Percentiles rank a stretch among this genome's conserved stretches.
Conservation (phyloP, 257 asterid genomes). For the Solanum neorickii region DNA sequence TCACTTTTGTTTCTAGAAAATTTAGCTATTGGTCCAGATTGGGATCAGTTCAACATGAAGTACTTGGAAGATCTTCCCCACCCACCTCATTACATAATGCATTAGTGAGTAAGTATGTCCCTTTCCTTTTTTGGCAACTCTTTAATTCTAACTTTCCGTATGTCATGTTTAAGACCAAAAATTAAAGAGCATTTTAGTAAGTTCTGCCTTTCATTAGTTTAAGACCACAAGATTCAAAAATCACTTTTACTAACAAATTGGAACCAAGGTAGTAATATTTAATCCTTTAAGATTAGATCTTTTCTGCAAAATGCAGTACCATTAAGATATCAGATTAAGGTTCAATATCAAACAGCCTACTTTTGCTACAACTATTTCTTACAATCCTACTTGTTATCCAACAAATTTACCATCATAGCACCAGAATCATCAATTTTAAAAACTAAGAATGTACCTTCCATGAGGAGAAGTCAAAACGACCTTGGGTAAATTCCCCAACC, state of each 20-base stretch:
- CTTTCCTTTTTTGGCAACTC: not conserved
- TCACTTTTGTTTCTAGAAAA: not conserved
- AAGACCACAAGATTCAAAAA: too few species aligned
- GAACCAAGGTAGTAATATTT: not conserved
- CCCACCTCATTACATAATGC: not conserved
- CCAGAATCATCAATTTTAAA: not conserved
- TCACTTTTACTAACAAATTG: not conserved
- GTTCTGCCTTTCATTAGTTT: too few species aligned
- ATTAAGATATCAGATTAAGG: not conserved
- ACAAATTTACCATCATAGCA: not conserved
- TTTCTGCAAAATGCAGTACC: not conserved
- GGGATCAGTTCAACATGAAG: not conserved
- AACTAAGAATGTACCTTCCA: constrained; percentile 52
- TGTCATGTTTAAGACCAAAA: too few species aligned
- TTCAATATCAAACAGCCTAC: not conserved
- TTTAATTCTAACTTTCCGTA: not conserved
- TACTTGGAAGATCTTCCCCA: not conserved
- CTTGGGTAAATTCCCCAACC: constrained; percentile 76
- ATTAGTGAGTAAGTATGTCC: not conserved
- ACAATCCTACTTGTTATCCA: not conserved
- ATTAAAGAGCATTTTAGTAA: too few species aligned
- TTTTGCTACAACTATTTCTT: not conserved
- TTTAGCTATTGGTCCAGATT: not conserved
- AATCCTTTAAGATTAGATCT: not conserved
- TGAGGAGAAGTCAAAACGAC: constrained; percentile 62